Base-by-base conservation (phyloP, 1,284 basidiomycete genomes). In the Trichosporon coremiiforme region DNA sequence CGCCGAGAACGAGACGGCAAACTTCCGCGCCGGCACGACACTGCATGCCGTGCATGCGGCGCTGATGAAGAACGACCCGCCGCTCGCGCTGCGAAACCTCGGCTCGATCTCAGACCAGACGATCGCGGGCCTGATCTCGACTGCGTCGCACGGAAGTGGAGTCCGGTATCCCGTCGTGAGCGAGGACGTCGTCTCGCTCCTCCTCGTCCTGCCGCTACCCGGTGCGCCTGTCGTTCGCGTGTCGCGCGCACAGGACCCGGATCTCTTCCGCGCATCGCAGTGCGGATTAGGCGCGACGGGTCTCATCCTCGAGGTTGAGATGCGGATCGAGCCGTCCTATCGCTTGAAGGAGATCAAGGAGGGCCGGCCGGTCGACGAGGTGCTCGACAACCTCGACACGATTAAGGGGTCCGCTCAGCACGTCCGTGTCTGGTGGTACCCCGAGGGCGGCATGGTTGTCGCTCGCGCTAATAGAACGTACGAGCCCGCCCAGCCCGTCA, bases 81-180 rank as follows among this genome's bases (percentile, higher is more conserved):
- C 81, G 1, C 87, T 98, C 25, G 94, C 95, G 60, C 90, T 99
- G 88, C 89, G 88, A 78, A 97, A 94, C 82, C 87, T 98, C 72
- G 97, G 97, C 53, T 96, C 94, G 53, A 98, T 99, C 80, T 96
- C 94, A 50, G 94, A 98, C 82, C 96, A 98, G 83, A 95, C 95
- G 2, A 87, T 99, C 73, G 95, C 88, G n/a, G 96, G 96, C 38
- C 89, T 95, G 74, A 88, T 99, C 78, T 91, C 94, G 10, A 99
- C 97, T 57, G 94, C 94, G 3, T 95, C 95, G 0, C 96, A 99
- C 85, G 96, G 96, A 65, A 90, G 92, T 2, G 96, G 97, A 38
- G 86, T 92, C 72, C 78, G 85, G 55, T 95, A 89, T 83, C 90
- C 90, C 68, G 91, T 94, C 74, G 87, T 99, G 70, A 94, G 93